Percentiles rank a stretch among this genome's conserved stretches.
Conservation (phyloP, 2,329 filamentous ascomycete genomes). For the Diplocarpon rosae region DNA sequence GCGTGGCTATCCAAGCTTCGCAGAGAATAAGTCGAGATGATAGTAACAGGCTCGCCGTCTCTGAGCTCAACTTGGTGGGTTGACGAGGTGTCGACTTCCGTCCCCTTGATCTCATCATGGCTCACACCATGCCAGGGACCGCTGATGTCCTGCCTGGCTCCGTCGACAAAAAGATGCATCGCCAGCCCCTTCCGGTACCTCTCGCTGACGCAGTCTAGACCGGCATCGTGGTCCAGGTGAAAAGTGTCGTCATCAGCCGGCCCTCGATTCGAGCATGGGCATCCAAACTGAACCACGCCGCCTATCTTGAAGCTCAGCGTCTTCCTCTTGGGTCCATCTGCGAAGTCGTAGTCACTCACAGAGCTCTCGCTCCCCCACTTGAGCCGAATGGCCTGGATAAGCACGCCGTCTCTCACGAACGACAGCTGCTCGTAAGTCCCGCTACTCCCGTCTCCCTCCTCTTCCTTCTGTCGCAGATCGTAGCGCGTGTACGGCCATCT, state of each 20-base stretch:
- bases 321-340: constrained; percentile 4
- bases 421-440: constrained; percentile 14
- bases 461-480: constrained; percentile 7
- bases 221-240: background rate
- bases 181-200: constrained; percentile 9
- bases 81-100: constrained; percentile 8
- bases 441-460: constrained; percentile 1
- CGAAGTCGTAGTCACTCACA: constrained; percentile 10
- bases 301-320: constrained; percentile 7
- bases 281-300: constrained; percentile 15
- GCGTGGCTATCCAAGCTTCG: background rate
- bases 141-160: constrained; percentile 1
- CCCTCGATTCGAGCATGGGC: constrained; percentile 14
- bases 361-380: constrained; percentile 13
- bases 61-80: constrained; percentile 8
- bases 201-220: constrained; percentile 9
- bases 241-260: constrained; percentile 9
- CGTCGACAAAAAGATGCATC: constrained; percentile 11
- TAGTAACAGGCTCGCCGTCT: constrained; percentile 8
- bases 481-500: constrained; percentile 17
- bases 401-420: constrained; percentile 11
- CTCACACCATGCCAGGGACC: constrained; percentile 1
- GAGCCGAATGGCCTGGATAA: constrained; percentile 14
- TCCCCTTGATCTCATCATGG: constrained; percentile 4
- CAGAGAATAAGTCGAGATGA: constrained; percentile 12